Conservation (phyloP, 306 rosid species). For the Trichosanthes truncata region DNA sequence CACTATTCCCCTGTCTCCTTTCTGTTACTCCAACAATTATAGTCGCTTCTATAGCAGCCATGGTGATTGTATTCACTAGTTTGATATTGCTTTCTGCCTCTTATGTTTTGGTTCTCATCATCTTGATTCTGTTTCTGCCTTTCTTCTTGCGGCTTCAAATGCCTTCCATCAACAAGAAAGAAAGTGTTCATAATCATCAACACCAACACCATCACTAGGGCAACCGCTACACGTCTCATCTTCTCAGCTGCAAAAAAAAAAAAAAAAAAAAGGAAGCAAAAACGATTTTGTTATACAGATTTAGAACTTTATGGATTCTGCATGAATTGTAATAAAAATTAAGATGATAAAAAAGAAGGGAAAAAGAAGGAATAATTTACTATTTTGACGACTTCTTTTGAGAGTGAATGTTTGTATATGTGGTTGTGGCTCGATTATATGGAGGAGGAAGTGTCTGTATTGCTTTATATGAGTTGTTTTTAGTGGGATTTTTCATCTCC, state of each 20-base stretch:
- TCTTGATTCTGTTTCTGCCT: background rate
- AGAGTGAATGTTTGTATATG: background rate
- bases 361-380: background rate
- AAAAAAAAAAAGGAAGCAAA: too few relatives aligned
- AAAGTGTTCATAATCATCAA: background rate
- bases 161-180: background rate
- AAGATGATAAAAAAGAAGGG: background rate
- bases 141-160: background rate
- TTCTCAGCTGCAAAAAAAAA: background rate
- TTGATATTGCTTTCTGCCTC: background rate
- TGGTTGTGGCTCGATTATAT: background rate
- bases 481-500: background rate
- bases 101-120: background rate
- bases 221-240: background rate
- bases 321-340: background rate
- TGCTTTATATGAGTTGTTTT: background rate
- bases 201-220: background rate
- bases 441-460: background rate
- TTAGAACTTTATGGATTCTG: background rate
- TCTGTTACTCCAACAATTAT: background rate
- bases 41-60: background rate
- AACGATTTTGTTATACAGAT: background rate
- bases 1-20: background rate
- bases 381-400: background rate
- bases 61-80: conserved; percentile 4